Evolutionary conservation across 202 grass and related monocot genomes (phyloP), one percentile per base, ranked within the genome.

Genomic region (Eragrostis tef): DNA sequence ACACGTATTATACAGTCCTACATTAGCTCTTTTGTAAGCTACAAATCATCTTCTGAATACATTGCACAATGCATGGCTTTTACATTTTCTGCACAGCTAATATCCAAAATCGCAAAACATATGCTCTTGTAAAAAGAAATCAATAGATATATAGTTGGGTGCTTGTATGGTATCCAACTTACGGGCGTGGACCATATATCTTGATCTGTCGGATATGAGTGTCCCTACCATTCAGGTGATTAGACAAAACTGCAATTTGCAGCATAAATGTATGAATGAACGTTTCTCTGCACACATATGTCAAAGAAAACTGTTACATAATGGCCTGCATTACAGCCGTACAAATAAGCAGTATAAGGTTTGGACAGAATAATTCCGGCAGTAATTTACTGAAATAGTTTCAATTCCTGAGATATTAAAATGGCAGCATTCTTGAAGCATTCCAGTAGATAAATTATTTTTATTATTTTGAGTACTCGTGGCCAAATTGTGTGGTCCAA

Each of bases 211-310:
- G 90, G 76, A 98, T 46, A 79, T 91, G 92, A 25, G 95, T 98
- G 75, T 98, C 95, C 77, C 95, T 82, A 69, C 95, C 95, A 3
- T 97, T 98, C 47, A 98, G 66, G 77, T 98, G 95, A 90, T 95
- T 95, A 45, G 92, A 93, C 17, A 93, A 73, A 70, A 98, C 70
- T 45, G 73, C 90, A 73, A 98, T 85, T 88, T 98, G 92, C 70
- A 98, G 92, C 92, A 98, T 95, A 86, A 98, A 98, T 69, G 92
- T 93, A 79, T 91, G 80, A 69, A 98, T 82, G 82, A 94, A 95
- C 77, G 89, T 93, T 71, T 98, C 95, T 17, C 95, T 98, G 89
- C 68, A 79, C 51, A 77, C 42, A 83, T 68, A 81, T 74, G 50
- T 20, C 27, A 67, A 83, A 9, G 72, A 81, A 75, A n/a, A 76